Conservation (phyloP, 2,329 filamentous ascomycete genomes). For the Talaromyces sp. region DNA sequence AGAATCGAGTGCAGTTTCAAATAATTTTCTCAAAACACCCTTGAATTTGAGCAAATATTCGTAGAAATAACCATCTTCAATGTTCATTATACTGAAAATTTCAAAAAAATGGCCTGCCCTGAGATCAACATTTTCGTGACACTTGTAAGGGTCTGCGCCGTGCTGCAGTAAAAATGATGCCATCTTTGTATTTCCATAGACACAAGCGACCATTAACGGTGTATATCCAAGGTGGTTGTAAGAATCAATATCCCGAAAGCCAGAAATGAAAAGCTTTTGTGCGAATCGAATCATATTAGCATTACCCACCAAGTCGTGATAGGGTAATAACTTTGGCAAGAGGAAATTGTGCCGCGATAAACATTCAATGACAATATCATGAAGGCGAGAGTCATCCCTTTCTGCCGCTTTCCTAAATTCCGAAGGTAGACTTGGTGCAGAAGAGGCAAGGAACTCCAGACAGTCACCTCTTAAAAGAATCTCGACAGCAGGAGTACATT, state of each 20-base stretch:
- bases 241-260: neutral
- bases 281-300: neutral
- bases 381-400: neutral
- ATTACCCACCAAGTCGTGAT: neutral
- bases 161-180: neutral
- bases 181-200: neutral
- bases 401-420: neutral
- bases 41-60: neutral
- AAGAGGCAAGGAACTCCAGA: neutral
- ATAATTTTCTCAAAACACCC: neutral
- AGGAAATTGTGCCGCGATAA: neutral
- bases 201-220: neutral
- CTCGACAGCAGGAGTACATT: neutral
- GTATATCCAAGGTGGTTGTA: neutral
- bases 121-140: neutral
- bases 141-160: neutral
- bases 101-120: neutral
- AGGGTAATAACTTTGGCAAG: neutral
- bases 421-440: neutral
- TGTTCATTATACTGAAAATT: too few relatives aligned
- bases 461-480: neutral
- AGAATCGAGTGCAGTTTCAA: neutral
- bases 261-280: neutral
- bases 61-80: neutral
- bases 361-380: neutral